These are phyloP conservation scores for Aspergillus biplanus DNA, from an alignment of 495 filamentous ascomycete species.

Conservation along the genomic window DNA sequence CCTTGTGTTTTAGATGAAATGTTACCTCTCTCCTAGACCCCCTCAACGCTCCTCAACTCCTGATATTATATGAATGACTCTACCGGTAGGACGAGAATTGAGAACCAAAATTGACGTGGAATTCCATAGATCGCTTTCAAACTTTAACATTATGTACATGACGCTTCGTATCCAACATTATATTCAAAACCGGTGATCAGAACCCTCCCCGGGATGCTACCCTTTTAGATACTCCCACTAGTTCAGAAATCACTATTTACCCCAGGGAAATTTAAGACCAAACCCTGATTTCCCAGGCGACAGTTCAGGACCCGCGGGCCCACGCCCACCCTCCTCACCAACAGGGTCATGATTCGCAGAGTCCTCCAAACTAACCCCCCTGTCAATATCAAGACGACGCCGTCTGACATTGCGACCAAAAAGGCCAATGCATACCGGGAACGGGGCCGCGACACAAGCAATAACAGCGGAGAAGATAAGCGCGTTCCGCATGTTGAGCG, in stretches of 20 bases:
- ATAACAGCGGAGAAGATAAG: constrained; percentile 80
- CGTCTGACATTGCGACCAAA: constrained; percentile 59
- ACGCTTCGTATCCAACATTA: no score
- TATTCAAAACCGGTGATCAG: no score
- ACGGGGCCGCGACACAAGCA: constrained; percentile 63
- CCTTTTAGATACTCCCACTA: no score
- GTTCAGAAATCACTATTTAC: background rate
- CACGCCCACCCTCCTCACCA: background rate
- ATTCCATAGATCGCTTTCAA: no score
- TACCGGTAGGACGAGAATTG: no score
- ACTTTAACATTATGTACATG: no score
- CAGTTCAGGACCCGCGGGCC: constrained; percentile 1
- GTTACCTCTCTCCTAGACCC: constrained; percentile 26
- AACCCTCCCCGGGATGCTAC: background rate
- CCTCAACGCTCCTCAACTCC: background rate
- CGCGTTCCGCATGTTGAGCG: constrained; percentile 69
- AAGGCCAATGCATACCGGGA: constrained; percentile 67
- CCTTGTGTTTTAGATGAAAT: constrained; percentile 39
- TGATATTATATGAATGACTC: no score
- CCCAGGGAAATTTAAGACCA: constrained; percentile 10
- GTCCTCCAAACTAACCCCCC: constrained; percentile 33
- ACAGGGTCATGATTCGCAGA: background rate
- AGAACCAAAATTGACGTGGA: no score
- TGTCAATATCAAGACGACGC: constrained; percentile 63
- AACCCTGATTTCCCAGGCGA: constrained; percentile 3